These are phyloP conservation scores for Apiotrichum siamense DNA, from an alignment of 1,284 basidiomycete species.

Conservation along the genomic window DNA sequence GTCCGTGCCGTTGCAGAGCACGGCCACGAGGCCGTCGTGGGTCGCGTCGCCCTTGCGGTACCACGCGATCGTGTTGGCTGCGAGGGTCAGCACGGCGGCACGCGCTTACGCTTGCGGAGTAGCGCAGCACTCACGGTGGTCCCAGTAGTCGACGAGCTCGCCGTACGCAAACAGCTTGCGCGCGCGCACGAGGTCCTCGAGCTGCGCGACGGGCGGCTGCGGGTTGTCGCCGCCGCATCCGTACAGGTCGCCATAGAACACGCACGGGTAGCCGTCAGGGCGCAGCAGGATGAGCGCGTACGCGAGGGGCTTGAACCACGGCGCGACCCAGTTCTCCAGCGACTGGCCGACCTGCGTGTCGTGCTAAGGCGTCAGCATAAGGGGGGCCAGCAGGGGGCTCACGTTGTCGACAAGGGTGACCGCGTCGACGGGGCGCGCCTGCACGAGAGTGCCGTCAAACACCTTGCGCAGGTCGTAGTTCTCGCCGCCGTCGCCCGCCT, in stretches of 20 bases:
- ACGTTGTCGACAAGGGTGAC: conserved; percentile 55
- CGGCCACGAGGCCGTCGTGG: conserved; percentile 52
- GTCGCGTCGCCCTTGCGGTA: conserved; percentile 51
- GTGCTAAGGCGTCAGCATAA: conserved; percentile 26
- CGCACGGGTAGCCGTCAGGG: conserved; percentile 79
- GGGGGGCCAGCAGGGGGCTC: neutral
- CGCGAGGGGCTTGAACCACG: conserved; percentile 56
- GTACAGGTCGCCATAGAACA: conserved; percentile 83
- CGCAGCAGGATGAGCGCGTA: conserved; percentile 84
- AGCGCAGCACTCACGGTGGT: conserved; percentile 48
- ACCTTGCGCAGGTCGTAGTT: conserved; percentile 54
- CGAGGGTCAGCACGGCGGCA: neutral
- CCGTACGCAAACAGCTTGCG: conserved; percentile 55
- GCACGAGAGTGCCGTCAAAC: conserved; percentile 55
- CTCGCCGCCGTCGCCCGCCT: conserved; percentile 51
- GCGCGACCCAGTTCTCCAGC: conserved; percentile 53
- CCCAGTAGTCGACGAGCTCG: conserved; percentile 51
- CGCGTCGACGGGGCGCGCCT: conserved; percentile 54
- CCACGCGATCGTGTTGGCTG: conserved; percentile 51
- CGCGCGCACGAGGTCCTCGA: conserved; percentile 52
- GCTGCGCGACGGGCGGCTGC: conserved; percentile 48
- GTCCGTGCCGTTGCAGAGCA: conserved; percentile 46
- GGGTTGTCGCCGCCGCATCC: conserved; percentile 53
- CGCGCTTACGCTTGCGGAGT: no score
- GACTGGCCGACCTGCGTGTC: conserved; percentile 55